A percentile compares a stretch with the other conserved stretches of the same genome.
phyloP scores from a whole-genome alignment of 169 alveolate species.

The Plasmodium chabaudi region DNA sequence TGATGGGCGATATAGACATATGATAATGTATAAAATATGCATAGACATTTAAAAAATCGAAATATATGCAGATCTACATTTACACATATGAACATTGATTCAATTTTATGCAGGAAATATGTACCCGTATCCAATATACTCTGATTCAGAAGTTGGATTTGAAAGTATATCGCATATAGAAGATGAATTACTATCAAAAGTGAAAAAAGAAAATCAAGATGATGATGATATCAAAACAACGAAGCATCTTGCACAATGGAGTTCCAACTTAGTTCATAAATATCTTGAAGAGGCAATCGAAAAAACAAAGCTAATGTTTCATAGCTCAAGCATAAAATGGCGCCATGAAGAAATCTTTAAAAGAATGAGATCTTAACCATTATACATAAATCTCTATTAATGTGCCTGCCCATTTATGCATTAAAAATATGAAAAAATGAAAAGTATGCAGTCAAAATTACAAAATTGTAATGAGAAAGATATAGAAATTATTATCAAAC shows the following conservation, averaged over 20 bases:
- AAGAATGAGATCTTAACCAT: slow-evolving; percentile 28
- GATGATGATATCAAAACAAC: slow-evolving; percentile 74
- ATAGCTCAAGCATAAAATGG: slow-evolving; percentile 30
- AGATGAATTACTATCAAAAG: slow-evolving; percentile 69
- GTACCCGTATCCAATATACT: slow-evolving; percentile 50
- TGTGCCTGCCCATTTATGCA: background rate
- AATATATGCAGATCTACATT: too few species aligned
- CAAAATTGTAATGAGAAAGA: slow-evolving; percentile 7
- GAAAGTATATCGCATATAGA: slow-evolving; percentile 58
- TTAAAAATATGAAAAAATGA: background rate
- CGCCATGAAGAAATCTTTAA: slow-evolving; percentile 52
- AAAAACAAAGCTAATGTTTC: slow-evolving; percentile 30
- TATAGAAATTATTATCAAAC: background rate
- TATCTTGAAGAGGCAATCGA: slow-evolving; percentile 73
- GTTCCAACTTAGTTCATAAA: slow-evolving; percentile 72
- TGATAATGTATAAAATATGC: too few species aligned
- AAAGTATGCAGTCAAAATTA: background rate
- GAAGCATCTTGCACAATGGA: slow-evolving; percentile 72
- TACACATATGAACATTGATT: background rate
- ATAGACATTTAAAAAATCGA: too few species aligned
- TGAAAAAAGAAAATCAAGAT: slow-evolving; percentile 75
- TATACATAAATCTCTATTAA: background rate
- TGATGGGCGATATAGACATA: too few species aligned
- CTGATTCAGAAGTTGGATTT: slow-evolving; percentile 73
- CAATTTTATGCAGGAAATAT: slow-evolving; percentile 16